A percentile compares a stretch with the other conserved stretches of the same genome.
Conservation (phyloP, 495 filamentous ascomycete species). For the Cairneyella variabilis region DNA sequence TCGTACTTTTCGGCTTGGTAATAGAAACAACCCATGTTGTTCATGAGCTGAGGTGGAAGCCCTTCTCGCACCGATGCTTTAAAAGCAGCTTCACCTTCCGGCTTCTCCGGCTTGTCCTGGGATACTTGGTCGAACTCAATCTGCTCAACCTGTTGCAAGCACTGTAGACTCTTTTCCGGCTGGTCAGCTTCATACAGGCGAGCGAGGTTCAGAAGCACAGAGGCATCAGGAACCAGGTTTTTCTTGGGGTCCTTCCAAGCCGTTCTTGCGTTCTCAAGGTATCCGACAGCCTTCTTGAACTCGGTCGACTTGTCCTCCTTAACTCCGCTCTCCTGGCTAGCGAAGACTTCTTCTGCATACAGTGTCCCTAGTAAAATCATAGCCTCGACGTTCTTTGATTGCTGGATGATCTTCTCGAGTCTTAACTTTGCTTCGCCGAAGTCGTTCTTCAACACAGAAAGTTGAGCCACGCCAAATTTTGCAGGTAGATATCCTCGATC, state of each 20-base stretch:
- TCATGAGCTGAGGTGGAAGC: slow-evolving; percentile 85
- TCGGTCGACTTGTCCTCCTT: slow-evolving; percentile 88
- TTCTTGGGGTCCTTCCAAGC: slow-evolving; percentile 88
- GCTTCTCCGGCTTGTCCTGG: slow-evolving; percentile 60
- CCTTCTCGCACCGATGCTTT: slow-evolving; percentile 62
- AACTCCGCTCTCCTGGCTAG: slow-evolving; percentile 60
- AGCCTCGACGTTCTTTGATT: slow-evolving; percentile 80
- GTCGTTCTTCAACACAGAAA: slow-evolving; percentile 78
- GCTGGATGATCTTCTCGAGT: slow-evolving; percentile 87
- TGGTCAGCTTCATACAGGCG: slow-evolving; percentile 82
- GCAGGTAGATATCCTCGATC: slow-evolving; percentile 88
- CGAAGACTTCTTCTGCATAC: slow-evolving; percentile 90
- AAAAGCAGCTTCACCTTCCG: slow-evolving; percentile 55
- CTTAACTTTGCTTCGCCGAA: slow-evolving; percentile 88
- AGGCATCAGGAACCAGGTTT: slow-evolving; percentile 70
- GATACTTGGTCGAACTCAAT: slow-evolving; percentile 73
- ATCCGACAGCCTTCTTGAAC: slow-evolving; percentile 73
- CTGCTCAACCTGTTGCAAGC: slow-evolving; percentile 83
- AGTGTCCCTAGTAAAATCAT: slow-evolving; percentile 86
- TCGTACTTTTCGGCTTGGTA: slow-evolving; percentile 81
- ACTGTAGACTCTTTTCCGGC: slow-evolving; percentile 87
- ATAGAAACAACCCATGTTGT: slow-evolving; percentile 95
- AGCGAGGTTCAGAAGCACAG: slow-evolving; percentile 88
- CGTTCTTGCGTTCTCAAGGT: slow-evolving; percentile 78
- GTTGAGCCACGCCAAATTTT: slow-evolving; percentile 87